These are phyloP conservation scores for Pseudomonodictys pantanalensis DNA, from an alignment of 495 filamentous ascomycete species.

Conservation along the genomic window DNA sequence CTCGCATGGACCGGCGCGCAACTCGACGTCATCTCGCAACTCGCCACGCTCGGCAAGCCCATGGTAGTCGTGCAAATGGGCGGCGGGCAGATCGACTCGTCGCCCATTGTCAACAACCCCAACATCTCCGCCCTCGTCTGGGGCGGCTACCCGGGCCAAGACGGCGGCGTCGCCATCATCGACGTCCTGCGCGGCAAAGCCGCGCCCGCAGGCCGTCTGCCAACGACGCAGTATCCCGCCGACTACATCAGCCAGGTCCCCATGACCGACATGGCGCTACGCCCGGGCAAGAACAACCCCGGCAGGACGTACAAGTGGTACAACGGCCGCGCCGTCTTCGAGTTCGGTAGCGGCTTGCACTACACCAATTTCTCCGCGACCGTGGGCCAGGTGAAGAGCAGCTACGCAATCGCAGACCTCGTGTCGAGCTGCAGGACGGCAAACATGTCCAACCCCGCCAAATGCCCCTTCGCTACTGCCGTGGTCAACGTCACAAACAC, in stretches of 20 bases:
- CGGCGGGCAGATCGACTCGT: slow-evolving; percentile 40
- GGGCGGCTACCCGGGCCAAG: slow-evolving; percentile 61
- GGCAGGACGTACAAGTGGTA: slow-evolving; percentile 66
- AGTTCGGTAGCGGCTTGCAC: slow-evolving; percentile 57
- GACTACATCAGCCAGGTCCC: slow-evolving; percentile 53
- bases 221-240: slow-evolving; percentile 58
- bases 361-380: slow-evolving; percentile 51
- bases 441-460: slow-evolving; percentile 35
- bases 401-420: slow-evolving; percentile 38
- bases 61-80: slow-evolving; percentile 59
- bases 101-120: slow-evolving; percentile 39
- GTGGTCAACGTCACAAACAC: slow-evolving; percentile 51
- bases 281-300: slow-evolving; percentile 43
- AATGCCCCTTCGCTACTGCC: slow-evolving; percentile 43
- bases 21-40: slow-evolving; percentile 53
- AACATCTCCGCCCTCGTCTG: slow-evolving; percentile 55
- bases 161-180: slow-evolving; percentile 54
- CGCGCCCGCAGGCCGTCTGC: slow-evolving; percentile 57
- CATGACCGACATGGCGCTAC: slow-evolving; percentile 56
- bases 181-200: slow-evolving; percentile 55
- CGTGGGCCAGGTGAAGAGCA: slow-evolving; percentile 26
- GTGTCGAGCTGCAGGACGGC: slow-evolving; percentile 26
- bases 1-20: slow-evolving; percentile 60
- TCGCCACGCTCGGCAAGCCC: slow-evolving; percentile 52
- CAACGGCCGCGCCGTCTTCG: slow-evolving; percentile 51